Percentiles rank a stretch among this genome's conserved stretches.
These are phyloP conservation scores for Cryphonectria naterciae DNA, from an alignment of 2,329 filamentous ascomycete genomes.

Conservation along the genomic window DNA sequence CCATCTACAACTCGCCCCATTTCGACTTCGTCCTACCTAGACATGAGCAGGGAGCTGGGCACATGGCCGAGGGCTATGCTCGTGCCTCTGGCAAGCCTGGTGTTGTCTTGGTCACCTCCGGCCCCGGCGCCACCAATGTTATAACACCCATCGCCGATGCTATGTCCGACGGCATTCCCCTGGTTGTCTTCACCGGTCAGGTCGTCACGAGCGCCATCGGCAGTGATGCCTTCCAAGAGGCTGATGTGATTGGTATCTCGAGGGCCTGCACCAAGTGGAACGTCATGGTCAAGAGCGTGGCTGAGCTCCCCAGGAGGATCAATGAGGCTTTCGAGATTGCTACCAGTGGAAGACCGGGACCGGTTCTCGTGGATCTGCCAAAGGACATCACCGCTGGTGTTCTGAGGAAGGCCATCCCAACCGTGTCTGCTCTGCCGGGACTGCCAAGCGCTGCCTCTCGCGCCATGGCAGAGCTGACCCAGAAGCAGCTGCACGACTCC, in stretches of 20 bases:
- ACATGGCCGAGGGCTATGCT: slow-evolving; percentile 98
- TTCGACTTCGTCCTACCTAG: slow-evolving; percentile 95
- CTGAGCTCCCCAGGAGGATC: slow-evolving; percentile 89
- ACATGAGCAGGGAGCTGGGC: slow-evolving; percentile 96
- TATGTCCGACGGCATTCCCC: slow-evolving; percentile 89
- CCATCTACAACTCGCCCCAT: slow-evolving; percentile 96
- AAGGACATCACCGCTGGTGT: slow-evolving; percentile 94
- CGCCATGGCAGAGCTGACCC: slow-evolving; percentile 73
- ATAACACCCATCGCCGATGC: slow-evolving; percentile 97
- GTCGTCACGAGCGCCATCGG: slow-evolving; percentile 89
- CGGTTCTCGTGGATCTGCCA: slow-evolving; percentile 92
- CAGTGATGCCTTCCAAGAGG: slow-evolving; percentile 96
- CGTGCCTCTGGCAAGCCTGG: slow-evolving; percentile 91
- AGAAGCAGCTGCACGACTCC: slow-evolving; percentile 72
- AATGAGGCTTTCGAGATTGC: slow-evolving; percentile 99
- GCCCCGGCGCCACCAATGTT: slow-evolving; percentile 94
- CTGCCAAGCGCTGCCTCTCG: slow-evolving; percentile 86
- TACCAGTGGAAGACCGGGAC: slow-evolving; percentile 88
- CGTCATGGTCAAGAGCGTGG: slow-evolving; percentile 95
- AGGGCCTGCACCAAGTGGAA: slow-evolving; percentile 99
- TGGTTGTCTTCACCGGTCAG: slow-evolving; percentile 96
- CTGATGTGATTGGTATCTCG: slow-evolving; percentile 91
- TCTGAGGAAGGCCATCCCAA: slow-evolving; percentile 82
- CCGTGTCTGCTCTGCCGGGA: slow-evolving; percentile 71
- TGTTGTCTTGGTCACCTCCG: slow-evolving; percentile 95